Base-by-base conservation (phyloP, 2,329 filamentous ascomycete genomes). In the Xylariaceae sp. region DNA sequence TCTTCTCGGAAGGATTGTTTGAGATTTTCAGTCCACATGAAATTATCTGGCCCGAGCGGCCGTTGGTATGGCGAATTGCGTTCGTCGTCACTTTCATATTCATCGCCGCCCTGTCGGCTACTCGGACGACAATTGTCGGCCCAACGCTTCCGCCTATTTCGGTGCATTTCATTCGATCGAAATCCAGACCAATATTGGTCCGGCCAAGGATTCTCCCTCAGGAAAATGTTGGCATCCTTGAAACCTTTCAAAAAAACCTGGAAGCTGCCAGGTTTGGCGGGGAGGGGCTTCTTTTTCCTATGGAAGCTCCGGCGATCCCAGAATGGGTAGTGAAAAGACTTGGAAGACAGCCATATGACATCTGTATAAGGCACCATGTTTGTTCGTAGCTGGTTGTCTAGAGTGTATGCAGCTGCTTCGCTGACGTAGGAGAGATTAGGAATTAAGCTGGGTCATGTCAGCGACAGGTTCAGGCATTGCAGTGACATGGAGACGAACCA, bases 371-470 rank as follows among this genome's bases (percentile, higher is more conserved):
- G 93, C 5, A 98, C 94, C 56, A 98, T 77, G 63, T 95, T 83
- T 17, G 93, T 97, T 57, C 85, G 85, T 40, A 98, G 74, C 61
- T 95, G 90, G 55, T 80, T 83, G 67, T 98, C 93, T 42, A 98
- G 82, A 5, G 95, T 89, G 65, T 96, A 98, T 27, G 93, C 93
- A 16, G 93, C 93, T 16, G 93, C 93, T 73, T 98, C 93, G 58
- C 91, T 97, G 56, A 98, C 89, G 64, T 98, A 98, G 44, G 91
- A 96, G 40, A 98, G 76, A 61, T 98, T 98, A 45, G 93, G 93
- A 64, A 98, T 98, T 43, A 98, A 80, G 61, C 82, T 82, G 50
- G 23, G 17, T 46, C 38, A 40, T 46, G 55, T 53, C 21, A 56
- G 37, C 40, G 40, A 6, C 1, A 25, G 11, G 21, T 7, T n/a